phyloP scores from a whole-genome alignment of 257 asterid genomes.

The Solanum bukasovii region DNA sequence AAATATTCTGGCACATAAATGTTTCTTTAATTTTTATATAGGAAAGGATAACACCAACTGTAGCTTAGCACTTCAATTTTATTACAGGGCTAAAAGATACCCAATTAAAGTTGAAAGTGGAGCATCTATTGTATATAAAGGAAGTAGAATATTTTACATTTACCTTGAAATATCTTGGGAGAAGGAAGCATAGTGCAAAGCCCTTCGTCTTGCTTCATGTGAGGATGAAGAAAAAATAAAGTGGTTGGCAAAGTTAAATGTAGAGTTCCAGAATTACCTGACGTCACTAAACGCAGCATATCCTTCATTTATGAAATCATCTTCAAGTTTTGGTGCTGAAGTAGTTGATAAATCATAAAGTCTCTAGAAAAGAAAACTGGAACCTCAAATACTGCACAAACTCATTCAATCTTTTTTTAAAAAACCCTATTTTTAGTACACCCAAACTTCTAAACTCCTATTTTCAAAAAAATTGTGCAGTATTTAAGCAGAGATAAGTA shows the following conservation, averaged over 20 bases:
- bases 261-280: slow-evolving; percentile 64
- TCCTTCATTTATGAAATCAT: slow-evolving; percentile 77
- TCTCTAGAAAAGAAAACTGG: too few species aligned
- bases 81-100: slow-evolving; percentile 78
- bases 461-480: too few species aligned
- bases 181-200: slow-evolving; percentile 97
- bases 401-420: too few species aligned
- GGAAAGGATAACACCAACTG: neutral
- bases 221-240: slow-evolving; percentile 32
- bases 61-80: neutral
- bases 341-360: slow-evolving; percentile 30
- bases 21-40: neutral
- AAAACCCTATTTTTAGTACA: too few species aligned
- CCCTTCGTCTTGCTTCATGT: slow-evolving; percentile 78
- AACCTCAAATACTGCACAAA: too few species aligned
- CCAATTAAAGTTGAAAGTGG: slow-evolving; percentile 82
- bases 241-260: slow-evolving; percentile 53
- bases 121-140: slow-evolving; percentile 53
- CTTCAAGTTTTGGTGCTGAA: slow-evolving; percentile 31
- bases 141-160: slow-evolving; percentile 49
- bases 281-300: slow-evolving; percentile 57
- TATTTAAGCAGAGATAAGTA: too few species aligned
- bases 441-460: too few species aligned
- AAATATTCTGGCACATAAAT: neutral
- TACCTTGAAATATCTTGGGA: slow-evolving; percentile 93